Percentiles rank a stretch among this genome's conserved stretches.
Evolutionary conservation across 148 eudicot species (phyloP).

Genomic region (Silene latifolia): DNA sequence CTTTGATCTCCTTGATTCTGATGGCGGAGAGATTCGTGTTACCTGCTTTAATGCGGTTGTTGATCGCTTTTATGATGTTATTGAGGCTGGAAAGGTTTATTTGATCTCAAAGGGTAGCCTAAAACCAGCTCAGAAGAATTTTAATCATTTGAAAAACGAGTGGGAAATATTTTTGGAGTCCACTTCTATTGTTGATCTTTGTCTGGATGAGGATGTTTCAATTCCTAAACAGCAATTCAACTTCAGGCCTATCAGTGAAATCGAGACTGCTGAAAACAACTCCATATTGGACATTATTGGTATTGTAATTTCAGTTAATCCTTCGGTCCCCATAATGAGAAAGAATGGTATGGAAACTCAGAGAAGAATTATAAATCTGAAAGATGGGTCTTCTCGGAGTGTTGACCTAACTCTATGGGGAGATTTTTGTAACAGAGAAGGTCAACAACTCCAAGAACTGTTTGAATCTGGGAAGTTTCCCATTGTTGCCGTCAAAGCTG

Average conservation of each 20-base stretch:
- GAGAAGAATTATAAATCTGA: slow-evolving; percentile 67
- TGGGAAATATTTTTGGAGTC: slow-evolving; percentile 96
- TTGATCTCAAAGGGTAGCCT: slow-evolving; percentile 87
- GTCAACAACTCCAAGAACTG: slow-evolving; percentile 77
- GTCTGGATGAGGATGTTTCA: slow-evolving; percentile 86
- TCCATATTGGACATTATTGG: slow-evolving; percentile 85
- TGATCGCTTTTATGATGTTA: slow-evolving; percentile 79
- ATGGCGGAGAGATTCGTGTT: slow-evolving; percentile 94
- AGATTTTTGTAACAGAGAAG: slow-evolving; percentile 92
- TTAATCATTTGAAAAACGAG: slow-evolving; percentile 90
- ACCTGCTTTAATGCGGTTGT: slow-evolving; percentile 96
- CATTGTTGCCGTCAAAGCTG: slow-evolving; percentile 86
- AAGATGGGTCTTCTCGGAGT: slow-evolving; percentile 74
- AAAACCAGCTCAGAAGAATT: slow-evolving; percentile 86
- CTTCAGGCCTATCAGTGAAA: slow-evolving; percentile 76
- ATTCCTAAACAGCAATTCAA: slow-evolving; percentile 86
- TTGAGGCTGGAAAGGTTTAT: slow-evolving; percentile 83
- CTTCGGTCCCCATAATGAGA: slow-evolving; percentile 82
- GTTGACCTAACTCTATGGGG: slow-evolving; percentile 98
- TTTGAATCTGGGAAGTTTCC: slow-evolving; percentile 70
- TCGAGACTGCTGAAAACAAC: slow-evolving; percentile 76
- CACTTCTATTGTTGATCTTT: slow-evolving; percentile 77
- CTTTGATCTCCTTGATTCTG: slow-evolving; percentile 93
- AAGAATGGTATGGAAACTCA: slow-evolving; percentile 99
- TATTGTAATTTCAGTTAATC: slow-evolving; percentile 65